Conservation (phyloP, 257 asterid genomes). For the Rauvolfia tetraphylla region DNA sequence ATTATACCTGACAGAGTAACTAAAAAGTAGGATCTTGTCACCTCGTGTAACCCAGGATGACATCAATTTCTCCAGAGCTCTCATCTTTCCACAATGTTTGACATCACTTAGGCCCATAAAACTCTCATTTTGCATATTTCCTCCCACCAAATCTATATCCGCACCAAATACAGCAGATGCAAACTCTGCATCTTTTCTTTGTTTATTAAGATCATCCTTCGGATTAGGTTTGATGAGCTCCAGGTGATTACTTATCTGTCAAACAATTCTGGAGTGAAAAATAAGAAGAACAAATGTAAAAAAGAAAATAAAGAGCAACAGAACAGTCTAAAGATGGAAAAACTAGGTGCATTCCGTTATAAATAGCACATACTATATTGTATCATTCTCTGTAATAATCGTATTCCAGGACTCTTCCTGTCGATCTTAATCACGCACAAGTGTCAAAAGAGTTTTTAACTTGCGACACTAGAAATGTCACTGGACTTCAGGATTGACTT, state of each 20-base stretch:
- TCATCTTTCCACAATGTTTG: slow-evolving; percentile 90
- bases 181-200: slow-evolving; percentile 75
- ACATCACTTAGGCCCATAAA: slow-evolving; percentile 91
- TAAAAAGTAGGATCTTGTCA: slow-evolving; percentile 94
- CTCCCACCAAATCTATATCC: slow-evolving; percentile 74
- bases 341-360: neutral
- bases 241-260: slow-evolving; percentile 86
- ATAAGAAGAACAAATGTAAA: neutral
- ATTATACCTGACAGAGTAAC: slow-evolving; percentile 83
- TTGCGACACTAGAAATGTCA: neutral
- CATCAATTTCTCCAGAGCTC: slow-evolving; percentile 82
- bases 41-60: slow-evolving; percentile 69
- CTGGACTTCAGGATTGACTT: neutral
- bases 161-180: slow-evolving; percentile 66
- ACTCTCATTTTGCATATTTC: slow-evolving; percentile 59
- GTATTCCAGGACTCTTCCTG: neutral
- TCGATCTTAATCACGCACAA: neutral
- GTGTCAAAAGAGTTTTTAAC: neutral
- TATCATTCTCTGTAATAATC: neutral
- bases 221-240: slow-evolving; percentile 95
- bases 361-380: neutral
- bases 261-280: slow-evolving; percentile 11
- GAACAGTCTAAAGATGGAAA: neutral
- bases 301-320: neutral
- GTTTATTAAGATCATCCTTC: slow-evolving; percentile 80